phyloP scores from a whole-genome alignment of 495 filamentous ascomycete genomes.

The Penicillium antarcticum region DNA sequence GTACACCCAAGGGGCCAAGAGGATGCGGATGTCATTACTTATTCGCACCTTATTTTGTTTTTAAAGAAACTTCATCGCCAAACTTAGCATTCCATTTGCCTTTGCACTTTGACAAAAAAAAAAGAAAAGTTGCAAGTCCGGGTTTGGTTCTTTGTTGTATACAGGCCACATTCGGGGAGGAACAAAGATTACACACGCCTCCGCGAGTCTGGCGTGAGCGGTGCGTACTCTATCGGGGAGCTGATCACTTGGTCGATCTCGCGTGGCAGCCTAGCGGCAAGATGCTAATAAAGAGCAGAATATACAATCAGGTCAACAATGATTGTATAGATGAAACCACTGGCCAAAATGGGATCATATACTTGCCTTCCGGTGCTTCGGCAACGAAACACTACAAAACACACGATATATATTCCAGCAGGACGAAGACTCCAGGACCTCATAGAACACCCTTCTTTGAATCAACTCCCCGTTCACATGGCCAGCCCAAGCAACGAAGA shows the following conservation, averaged over 20 bases:
- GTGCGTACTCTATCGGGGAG: background rate
- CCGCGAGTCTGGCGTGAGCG: background rate
- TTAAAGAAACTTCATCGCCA: background rate
- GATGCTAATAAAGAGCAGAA: background rate
- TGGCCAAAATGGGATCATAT: background rate
- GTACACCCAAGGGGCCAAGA: too few relatives aligned
- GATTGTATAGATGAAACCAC: background rate
- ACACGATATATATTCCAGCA: too few relatives aligned
- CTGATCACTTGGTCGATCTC: too few relatives aligned
- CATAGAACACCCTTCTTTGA: too few relatives aligned
- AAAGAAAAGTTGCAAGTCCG: background rate
- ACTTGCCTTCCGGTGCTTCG: background rate
- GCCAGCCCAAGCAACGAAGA: too few relatives aligned
- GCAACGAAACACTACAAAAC: background rate
- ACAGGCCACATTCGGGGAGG: background rate
- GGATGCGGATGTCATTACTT: too few relatives aligned
- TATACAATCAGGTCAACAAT: background rate
- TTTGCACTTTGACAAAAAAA: background rate
- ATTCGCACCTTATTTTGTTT: too few relatives aligned
- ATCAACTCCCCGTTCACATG: too few relatives aligned
- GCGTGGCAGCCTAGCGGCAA: background rate
- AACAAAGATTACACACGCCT: background rate
- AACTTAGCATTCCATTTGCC: background rate
- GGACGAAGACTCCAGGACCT: too few relatives aligned
- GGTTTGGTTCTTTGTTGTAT: background rate